Base-by-base conservation (phyloP, 2,329 filamentous ascomycete genomes). In the Cordyceps farinosa region DNA sequence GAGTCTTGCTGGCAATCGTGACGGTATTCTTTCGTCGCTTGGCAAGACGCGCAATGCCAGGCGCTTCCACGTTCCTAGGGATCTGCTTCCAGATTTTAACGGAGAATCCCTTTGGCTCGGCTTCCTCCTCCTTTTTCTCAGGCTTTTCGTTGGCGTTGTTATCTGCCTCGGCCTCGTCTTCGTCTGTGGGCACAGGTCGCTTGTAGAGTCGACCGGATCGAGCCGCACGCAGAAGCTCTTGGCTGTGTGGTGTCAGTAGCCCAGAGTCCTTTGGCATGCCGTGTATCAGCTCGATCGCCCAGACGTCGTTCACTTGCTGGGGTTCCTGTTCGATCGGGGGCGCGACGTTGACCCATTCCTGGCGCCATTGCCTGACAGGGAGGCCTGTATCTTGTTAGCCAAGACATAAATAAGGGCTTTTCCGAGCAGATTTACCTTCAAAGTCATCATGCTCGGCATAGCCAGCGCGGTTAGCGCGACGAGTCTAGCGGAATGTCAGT, bases 311-410 rank as follows among this genome's bases (percentile, higher is more conserved):
- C 68, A 83, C 83, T 66, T 87, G 81, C 38, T 78, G 80, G 34
- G 82, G 86, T 69, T 93, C 89, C 66, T 86, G 80, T 44, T 85
- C 82, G 10, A 83, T 79, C 13, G 85, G 85, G 59, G 91, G 88
- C 67, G 86, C 87, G 71, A 94, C 79, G 48, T 79, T 88, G 63
- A 91, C 83, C 76, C 80, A 81, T 64, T 90, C 87, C 67, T 90
- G 87, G 62, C 90, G 87, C 90, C 92, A 98, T 84, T 96, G 92
- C 71, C 92, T 89, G 64, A 97, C 90, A 17, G 94, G 94, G 11
- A 97, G 83, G 65, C 92, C 91, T 82, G 85, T 80, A 13, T 50
- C 4, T 17, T 13, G 50, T 65, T 15, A 65, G 63, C 17, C 15
- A 4, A 48, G 7, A 13, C 53, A 44, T 4, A 2, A 6, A 13